Evolutionary conservation across 495 filamentous ascomycete species (phyloP).

Genomic region (Penicillium alfredii): DNA sequence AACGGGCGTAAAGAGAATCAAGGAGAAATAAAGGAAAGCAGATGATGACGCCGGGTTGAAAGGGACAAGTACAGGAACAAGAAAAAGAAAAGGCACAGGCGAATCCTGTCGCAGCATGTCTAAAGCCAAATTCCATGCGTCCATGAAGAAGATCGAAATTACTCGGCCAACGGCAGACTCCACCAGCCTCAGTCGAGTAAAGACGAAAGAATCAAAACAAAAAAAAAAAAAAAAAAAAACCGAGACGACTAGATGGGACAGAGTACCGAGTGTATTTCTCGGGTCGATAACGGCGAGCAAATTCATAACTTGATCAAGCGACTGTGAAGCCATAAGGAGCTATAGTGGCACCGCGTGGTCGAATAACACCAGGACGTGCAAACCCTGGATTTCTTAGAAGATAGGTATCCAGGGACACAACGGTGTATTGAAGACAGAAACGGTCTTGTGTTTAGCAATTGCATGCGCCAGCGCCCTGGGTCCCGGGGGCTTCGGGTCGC

Average conservation of each 20-base stretch:
- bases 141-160: conserved; percentile 13
- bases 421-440: conserved; percentile 4
- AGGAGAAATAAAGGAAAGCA: conserved; percentile 21
- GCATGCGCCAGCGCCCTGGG: conserved; percentile 67
- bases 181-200: conserved; percentile 4
- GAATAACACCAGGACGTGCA: no score
- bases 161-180: conserved; percentile 9
- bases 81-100: conserved; percentile 18
- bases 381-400: no score
- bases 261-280: conserved; percentile 13
- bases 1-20: conserved; percentile 26
- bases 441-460: conserved; percentile 52
- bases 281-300: conserved; percentile 5
- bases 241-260: conserved; percentile 14
- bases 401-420: no score
- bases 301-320: conserved; percentile 2
- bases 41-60: conserved; percentile 37
- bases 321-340: conserved; percentile 1
- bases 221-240: conserved; percentile 17
- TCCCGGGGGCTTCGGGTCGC: conserved; percentile 68
- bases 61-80: conserved; percentile 23
- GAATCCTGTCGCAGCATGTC: conserved; percentile 29
- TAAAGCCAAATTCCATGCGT: conserved; percentile 31
- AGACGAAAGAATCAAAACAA: conserved; percentile 16
- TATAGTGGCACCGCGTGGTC: not conserved